phyloP scores from a whole-genome alignment of 768 basidiomycete species.

The Chalciporus piperatus region DNA sequence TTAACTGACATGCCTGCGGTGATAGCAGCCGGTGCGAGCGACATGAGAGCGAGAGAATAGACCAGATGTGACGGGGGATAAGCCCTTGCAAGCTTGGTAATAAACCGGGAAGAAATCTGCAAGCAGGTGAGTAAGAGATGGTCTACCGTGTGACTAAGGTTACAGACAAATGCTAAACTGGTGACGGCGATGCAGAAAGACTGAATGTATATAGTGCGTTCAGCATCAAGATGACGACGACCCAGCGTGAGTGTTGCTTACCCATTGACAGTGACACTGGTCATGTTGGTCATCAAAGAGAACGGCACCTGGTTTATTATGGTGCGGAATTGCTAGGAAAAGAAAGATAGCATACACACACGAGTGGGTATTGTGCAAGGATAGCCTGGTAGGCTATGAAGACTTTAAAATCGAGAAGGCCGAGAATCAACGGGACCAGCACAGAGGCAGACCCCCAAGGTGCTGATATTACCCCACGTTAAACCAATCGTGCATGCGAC shows the following conservation, averaged over 20 bases:
- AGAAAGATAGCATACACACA: conserved; percentile 9
- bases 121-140: neutral
- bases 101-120: conserved; percentile 43
- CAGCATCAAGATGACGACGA: too few species aligned
- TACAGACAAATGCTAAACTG: conserved; percentile 22
- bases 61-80: conserved; percentile 35
- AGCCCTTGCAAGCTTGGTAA: conserved; percentile 41
- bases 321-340: neutral
- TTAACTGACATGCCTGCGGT: conserved; percentile 32
- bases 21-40: conserved; percentile 30
- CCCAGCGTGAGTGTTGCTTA: conserved; percentile 1
- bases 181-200: conserved; percentile 21
- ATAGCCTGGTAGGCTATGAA: conserved; percentile 42
- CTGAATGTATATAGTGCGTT: conserved; percentile 21
- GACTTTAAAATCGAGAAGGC: conserved; percentile 33
- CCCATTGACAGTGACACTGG: conserved; percentile 30
- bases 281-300: conserved; percentile 26
- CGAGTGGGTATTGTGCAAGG: conserved; percentile 29
- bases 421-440: conserved; percentile 43
- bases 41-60: conserved; percentile 17
- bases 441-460: conserved; percentile 41
- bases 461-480: conserved; percentile 49
- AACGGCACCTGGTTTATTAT: conserved; percentile 7
- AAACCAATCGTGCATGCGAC: conserved; percentile 38
- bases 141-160: neutral